phyloP scores from a whole-genome alignment of 805 yeast species.

The Candida fluviatilis region DNA sequence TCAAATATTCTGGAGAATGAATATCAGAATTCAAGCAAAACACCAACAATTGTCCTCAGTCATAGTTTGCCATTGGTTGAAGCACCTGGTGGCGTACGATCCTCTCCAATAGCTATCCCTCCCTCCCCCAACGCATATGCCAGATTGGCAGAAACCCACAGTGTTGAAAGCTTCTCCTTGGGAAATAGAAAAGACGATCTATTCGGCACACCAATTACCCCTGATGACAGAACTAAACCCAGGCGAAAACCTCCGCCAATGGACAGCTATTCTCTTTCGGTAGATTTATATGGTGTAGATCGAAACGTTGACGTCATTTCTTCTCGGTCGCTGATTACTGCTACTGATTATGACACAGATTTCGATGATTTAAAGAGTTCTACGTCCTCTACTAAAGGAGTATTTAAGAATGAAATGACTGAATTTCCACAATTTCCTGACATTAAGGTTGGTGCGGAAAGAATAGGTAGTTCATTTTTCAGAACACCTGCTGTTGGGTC shows the following conservation, averaged over 20 bases:
- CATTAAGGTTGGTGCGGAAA: conserved; percentile 7
- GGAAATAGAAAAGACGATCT: conserved; percentile 1
- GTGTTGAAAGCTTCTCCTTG: conserved; percentile 16
- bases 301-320: too few species aligned
- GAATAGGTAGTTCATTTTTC: conserved; percentile 11
- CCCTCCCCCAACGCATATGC: conserved; percentile 26
- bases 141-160: conserved; percentile 19
- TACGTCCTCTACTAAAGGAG: conserved; percentile 5
- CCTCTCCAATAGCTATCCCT: conserved; percentile 26
- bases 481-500: conserved; percentile 11
- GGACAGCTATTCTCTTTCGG: too few species aligned
- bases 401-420: neutral
- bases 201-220: neutral
- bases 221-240: conserved; percentile 7
- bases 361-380: conserved; percentile 8
- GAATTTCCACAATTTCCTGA: conserved; percentile 35
- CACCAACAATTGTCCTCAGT: neutral
- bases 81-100: neutral
- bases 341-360: conserved; percentile 6
- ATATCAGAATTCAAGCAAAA: conserved; percentile 2
- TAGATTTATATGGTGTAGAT: too few species aligned
- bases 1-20: conserved; percentile 19
- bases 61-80: conserved; percentile 2
- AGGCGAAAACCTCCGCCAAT: conserved; percentile 30
- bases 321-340: neutral